Evolutionary conservation across 2,329 filamentous ascomycete species (phyloP), one percentile per base, ranked within the genome.

Genomic region (Sporothrix pallida): DNA sequence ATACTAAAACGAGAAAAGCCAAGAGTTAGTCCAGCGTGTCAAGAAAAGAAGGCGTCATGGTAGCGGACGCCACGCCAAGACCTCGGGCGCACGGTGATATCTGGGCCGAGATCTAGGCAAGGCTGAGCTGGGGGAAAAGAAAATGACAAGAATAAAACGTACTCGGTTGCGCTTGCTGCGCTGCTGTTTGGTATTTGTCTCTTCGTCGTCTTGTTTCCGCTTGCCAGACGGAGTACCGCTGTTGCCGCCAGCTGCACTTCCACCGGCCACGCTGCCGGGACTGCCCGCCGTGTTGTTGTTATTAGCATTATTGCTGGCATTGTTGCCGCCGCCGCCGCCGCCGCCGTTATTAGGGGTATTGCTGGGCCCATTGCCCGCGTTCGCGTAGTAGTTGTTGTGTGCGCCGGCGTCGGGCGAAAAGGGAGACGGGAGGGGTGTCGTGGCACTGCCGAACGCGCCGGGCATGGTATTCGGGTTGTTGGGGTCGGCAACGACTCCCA

Each of bases 81-180:
- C 31, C 37, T 8, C 31, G 31, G 52, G 54, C 37, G 60, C 44
- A 31, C 13, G 20, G 44, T 48, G 44, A 31, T 48, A 31, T 26
- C 3, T 26, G 1, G n/a, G 10, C 5, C 31, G 31, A 37, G 7
- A 37, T 6, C 31, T 37, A 15, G 50, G 54, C 50, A 12, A 44
- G 50, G 17, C 48, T 46, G 48, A 56, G 31, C 50, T 13, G 17
- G 23, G n/a, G 46, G 37, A 46, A 1, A n/a, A 52, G 13, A 31
- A 4, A 15, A 9, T 9, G 20, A 69, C 54, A 0, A 56, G 23
- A 54, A 58, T 54, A 26, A 67, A 63, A 85, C 85, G 81, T 77
- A 88, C 86, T 79, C 88, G 82, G 76, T 90, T 90, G 74, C 88
- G 85, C 79, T 90, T 90, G 80, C 87, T 89, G 77, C 88, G 82